Base-by-base conservation (phyloP, 2,329 filamentous ascomycete genomes). In the Shiraia sp. region DNA sequence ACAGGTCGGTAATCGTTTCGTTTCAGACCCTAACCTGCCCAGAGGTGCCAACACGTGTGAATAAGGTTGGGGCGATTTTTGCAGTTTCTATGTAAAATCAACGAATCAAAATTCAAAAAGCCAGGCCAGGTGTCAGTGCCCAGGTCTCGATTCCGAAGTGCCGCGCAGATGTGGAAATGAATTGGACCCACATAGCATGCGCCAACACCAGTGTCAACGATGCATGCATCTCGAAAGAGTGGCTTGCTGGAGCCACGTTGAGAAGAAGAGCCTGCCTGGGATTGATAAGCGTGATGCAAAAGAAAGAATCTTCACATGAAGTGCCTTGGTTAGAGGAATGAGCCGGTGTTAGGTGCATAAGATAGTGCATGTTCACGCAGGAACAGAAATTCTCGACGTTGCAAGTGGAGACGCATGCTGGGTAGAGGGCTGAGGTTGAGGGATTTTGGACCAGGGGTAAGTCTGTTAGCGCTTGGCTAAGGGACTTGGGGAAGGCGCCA, bases 111-210 rank as follows among this genome's bases (percentile, higher is more conserved):
- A 13, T 6, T n/a, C 38, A 41, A 25, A n/a, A 31, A 36, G 26
- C 14, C 17, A 27, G 10, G 31, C 38, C 30, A 35, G 45, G 23
- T 32, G 10, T 17, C 42, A 35, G 28, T 48, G 41, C 49, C 52
- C 44, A 28, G 39, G 40, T 42, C 42, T 45, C 44, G 52, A 41
- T 24, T 32, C 26, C 43, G 44, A 45, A 40, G 25, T 36, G 47
- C 47, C 34, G 50, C 45, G 52, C 35, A 33, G 17, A 39, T 42
- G 52, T 55, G 49, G 49, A 55, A 55, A 55, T 55, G 45, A 50
- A 31, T 31, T 25, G 13, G 40, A 35, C 27, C 38, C 38, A 30
- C 38, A 35, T 41, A 31, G 38, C 38, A 16, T 26, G 27, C 25
- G 32, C 17, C 38, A 32, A 24, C 35, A 25, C 26, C 29, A 42